These are phyloP conservation scores for Phytophthora podocarpi DNA, from an alignment of 352 stramenopile genomes.

Conservation along the genomic window DNA sequence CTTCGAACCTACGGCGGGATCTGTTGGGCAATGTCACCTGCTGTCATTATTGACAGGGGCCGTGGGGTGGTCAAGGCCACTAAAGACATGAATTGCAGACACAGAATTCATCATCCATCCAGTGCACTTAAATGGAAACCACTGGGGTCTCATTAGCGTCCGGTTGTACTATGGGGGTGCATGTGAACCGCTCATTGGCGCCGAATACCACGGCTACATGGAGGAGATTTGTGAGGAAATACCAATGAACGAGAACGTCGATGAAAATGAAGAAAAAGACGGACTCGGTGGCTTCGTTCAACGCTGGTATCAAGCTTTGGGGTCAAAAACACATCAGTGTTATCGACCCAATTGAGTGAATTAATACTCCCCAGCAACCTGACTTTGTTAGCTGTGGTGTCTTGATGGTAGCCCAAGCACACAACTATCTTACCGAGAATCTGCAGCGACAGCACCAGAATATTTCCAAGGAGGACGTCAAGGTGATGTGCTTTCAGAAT, in stretches of 20 bases:
- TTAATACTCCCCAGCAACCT: neutral
- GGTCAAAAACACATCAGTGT: too few species aligned
- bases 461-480: neutral
- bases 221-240: neutral
- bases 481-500: constrained; percentile 1
- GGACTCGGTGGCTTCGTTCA: neutral
- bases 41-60: neutral
- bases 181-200: constrained; percentile 5
- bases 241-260: too few species aligned
- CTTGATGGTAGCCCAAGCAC: neutral
- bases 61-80: neutral
- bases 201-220: constrained; percentile 5
- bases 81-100: neutral
- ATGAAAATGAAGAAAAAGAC: neutral
- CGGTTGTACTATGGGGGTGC: neutral
- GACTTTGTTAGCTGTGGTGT: neutral
- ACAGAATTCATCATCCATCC: neutral
- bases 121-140: neutral
- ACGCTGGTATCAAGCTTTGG: neutral
- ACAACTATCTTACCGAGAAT: constrained; percentile 1
- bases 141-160: constrained; percentile 15
- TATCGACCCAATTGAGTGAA: neutral
- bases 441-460: neutral
- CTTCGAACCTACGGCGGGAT: neutral
- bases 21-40: neutral